phyloP scores from a whole-genome alignment of 305 asterid genomes.

The Fraxinus latifolia region DNA sequence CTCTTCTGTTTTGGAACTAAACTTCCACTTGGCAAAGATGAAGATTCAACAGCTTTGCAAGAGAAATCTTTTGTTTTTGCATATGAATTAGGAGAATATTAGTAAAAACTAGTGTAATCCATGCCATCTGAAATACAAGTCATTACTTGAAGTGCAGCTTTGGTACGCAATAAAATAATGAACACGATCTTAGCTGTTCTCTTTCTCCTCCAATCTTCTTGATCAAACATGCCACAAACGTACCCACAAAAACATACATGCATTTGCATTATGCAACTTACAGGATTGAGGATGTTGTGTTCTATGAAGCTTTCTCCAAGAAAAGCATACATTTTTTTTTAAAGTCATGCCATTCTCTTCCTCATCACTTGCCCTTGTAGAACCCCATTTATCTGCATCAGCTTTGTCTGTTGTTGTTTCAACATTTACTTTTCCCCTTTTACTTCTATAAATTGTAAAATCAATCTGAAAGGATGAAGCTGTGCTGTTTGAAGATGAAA shows the following conservation, averaged over 20 bases:
- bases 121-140: neutral
- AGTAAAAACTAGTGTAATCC: neutral
- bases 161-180: neutral
- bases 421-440: constrained; percentile 35
- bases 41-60: constrained; percentile 77
- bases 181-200: neutral
- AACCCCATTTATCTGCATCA: constrained; percentile 31
- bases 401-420: constrained; percentile 14
- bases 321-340: constrained; percentile 66
- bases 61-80: constrained; percentile 64
- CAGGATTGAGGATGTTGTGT: constrained; percentile 46
- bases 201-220: neutral
- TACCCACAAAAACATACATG: neutral
- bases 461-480: constrained; percentile 62
- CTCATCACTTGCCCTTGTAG: constrained; percentile 62
- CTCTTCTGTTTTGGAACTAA: neutral
- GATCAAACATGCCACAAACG: neutral
- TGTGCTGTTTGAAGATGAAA: constrained; percentile 53
- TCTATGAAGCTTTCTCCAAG: constrained; percentile 82
- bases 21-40: constrained; percentile 84
- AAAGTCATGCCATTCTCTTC: constrained; percentile 58
- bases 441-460: constrained; percentile 36
- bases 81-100: neutral
- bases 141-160: neutral
- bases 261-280: constrained; percentile 19